phyloP scores from a whole-genome alignment of 208 protist species.

The Histomonas meleagridis region DNA sequence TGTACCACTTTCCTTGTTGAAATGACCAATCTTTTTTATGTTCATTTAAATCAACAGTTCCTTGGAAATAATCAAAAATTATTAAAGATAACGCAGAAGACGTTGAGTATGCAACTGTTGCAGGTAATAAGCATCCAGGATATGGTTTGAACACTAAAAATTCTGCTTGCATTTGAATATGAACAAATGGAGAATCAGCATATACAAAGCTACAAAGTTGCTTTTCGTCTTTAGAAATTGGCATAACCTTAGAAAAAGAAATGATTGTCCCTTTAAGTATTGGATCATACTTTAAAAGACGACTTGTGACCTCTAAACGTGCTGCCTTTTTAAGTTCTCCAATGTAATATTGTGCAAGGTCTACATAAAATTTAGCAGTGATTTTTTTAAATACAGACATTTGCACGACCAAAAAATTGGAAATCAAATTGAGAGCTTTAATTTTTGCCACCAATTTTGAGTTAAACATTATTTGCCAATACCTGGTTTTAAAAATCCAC shows the following conservation, averaged over 20 bases:
- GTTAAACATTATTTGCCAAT: too few relatives aligned
- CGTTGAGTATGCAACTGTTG: not conserved
- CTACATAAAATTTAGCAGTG: not conserved
- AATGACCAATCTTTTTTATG: not conserved
- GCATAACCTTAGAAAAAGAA: not conserved
- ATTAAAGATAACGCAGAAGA: not conserved
- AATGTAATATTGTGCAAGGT: not conserved
- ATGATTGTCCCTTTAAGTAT: not conserved
- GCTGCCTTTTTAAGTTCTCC: not conserved
- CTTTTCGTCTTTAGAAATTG: not conserved
- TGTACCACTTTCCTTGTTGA: not conserved
- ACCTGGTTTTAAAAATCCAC: too few relatives aligned
- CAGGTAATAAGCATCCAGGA: not conserved
- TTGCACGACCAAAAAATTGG: too few relatives aligned
- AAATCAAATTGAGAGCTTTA: too few relatives aligned
- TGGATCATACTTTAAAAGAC: not conserved
- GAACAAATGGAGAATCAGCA: not conserved
- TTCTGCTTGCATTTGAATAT: not conserved
- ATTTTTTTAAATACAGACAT: not conserved
- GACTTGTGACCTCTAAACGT: not conserved
- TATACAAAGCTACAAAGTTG: not conserved
- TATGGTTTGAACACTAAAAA: constrained; percentile 15
- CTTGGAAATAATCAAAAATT: constrained; percentile 14
- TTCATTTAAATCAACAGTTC: not conserved
- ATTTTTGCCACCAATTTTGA: too few relatives aligned